phyloP scores from a whole-genome alignment of 73 alveolate genomes.

The Blepharisma stoltei region DNA sequence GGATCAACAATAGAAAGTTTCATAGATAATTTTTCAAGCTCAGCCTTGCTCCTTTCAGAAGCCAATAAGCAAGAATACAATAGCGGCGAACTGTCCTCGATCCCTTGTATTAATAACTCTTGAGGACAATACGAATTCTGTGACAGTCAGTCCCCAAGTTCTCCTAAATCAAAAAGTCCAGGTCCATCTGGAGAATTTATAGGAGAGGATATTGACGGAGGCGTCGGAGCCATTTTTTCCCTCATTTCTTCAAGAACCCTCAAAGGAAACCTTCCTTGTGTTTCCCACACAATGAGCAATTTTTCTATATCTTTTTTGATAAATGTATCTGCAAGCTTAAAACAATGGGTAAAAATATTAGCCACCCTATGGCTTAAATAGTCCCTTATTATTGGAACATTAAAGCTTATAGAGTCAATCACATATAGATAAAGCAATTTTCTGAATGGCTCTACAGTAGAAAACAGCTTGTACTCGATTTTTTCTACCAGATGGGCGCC shows the following conservation, averaged over 20 bases:
- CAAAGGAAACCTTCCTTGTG: slow-evolving; percentile 21
- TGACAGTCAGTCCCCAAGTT: background rate
- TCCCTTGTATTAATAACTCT: background rate
- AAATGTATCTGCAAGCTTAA: background rate
- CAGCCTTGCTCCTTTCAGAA: slow-evolving; percentile 14
- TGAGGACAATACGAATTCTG: slow-evolving; percentile 15
- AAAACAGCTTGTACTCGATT: slow-evolving; percentile 7
- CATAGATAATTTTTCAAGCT: background rate
- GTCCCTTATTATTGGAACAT: slow-evolving; percentile 14
- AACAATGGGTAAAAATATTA: slow-evolving; percentile 5
- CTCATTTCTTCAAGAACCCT: slow-evolving; percentile 18
- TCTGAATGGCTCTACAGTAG: slow-evolving; percentile 14
- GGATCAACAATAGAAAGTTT: slow-evolving; percentile 5
- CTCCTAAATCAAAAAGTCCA: slow-evolving; percentile 4
- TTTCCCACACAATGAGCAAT: background rate
- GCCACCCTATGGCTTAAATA: background rate
- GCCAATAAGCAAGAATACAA: background rate
- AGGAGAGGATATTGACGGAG: slow-evolving; percentile 15
- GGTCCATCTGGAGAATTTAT: background rate
- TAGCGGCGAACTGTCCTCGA: background rate
- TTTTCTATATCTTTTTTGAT: slow-evolving; percentile 6
- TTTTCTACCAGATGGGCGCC: background rate
- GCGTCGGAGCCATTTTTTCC: slow-evolving; percentile 26
- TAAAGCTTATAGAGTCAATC: slow-evolving; percentile 11
- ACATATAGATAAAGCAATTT: slow-evolving; percentile 5